Percentiles rank a stretch among this genome's conserved stretches.
These are phyloP conservation scores for Erodium chrysanthum DNA, from an alignment of 441 rosid species.

Conservation along the genomic window DNA sequence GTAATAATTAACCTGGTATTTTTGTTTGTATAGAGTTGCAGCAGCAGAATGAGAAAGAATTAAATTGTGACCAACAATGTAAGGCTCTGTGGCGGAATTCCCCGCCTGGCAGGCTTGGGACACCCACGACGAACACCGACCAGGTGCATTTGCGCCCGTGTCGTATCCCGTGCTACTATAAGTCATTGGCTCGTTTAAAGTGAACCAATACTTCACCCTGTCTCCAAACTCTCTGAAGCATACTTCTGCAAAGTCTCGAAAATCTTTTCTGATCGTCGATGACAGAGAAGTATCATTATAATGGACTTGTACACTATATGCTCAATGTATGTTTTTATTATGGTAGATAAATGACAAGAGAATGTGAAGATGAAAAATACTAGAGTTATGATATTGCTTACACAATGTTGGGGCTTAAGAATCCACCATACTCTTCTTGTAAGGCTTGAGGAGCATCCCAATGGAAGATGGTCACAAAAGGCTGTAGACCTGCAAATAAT, in stretches of 20 bases:
- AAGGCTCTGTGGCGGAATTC: conserved; percentile 52
- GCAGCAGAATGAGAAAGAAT: conserved; percentile 65
- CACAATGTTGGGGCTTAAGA: conserved; percentile 35
- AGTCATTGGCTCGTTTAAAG: conserved; percentile 47
- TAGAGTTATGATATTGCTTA: conserved; percentile 17
- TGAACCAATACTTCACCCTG: conserved; percentile 60
- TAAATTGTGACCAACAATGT: conserved; percentile 35
- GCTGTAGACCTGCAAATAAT: conserved; percentile 30
- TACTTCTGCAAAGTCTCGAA: conserved; percentile 31
- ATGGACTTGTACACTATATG: too few species aligned
- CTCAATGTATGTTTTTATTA: too few species aligned
- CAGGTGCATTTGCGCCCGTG: conserved; percentile 29
- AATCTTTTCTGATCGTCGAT: conserved; percentile 27
- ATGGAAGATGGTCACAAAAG: conserved; percentile 42
- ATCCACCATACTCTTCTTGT: conserved; percentile 47
- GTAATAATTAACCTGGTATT: conserved; percentile 31
- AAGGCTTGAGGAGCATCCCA: conserved; percentile 48
- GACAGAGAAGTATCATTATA: too few species aligned
- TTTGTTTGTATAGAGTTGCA: conserved; percentile 31
- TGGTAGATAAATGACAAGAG: neutral
- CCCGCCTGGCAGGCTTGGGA: conserved; percentile 31
- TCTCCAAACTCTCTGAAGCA: conserved; percentile 56
- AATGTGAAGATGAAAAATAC: neutral
- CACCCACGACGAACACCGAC: conserved; percentile 41
- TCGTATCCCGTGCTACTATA: conserved; percentile 33